phyloP scores from a whole-genome alignment of 148 eudicot species.

The Silene latifolia region DNA sequence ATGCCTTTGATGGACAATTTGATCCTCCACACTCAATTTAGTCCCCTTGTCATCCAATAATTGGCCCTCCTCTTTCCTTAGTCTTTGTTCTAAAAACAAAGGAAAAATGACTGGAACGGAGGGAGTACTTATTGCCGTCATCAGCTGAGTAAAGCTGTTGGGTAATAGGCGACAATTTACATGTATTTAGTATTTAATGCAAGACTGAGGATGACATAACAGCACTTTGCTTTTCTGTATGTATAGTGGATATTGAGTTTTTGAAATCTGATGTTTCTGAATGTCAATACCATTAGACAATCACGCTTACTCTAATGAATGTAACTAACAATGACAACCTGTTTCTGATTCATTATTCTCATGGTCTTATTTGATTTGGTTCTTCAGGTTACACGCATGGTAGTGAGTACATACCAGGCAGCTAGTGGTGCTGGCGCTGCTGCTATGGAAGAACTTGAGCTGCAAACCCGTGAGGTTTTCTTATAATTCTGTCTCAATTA shows the following conservation, averaged over 20 bases:
- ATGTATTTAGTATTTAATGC: no score
- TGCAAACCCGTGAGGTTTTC: constrained; percentile 87
- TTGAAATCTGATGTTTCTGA: neutral
- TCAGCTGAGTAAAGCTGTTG: no score
- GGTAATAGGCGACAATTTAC: no score
- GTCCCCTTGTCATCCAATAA: no score
- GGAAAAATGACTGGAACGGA: no score
- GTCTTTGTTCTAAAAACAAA: no score
- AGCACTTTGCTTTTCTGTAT: no score
- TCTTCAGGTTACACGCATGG: constrained; percentile 50
- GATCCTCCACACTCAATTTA: no score
- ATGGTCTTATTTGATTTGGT: neutral
- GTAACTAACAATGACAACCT: neutral
- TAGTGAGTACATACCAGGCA: constrained; percentile 95
- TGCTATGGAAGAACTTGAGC: constrained; percentile 92
- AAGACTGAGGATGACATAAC: neutral
- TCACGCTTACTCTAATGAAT: neutral
- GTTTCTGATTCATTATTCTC: neutral
- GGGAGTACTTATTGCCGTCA: no score
- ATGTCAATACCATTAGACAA: neutral
- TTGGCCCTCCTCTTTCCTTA: no score
- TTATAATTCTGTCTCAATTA: neutral
- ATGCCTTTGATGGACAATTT: no score
- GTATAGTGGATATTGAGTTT: no score
- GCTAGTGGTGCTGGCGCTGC: constrained; percentile 99